Conservation (phyloP, 2,329 filamentous ascomycete genomes). For the Microdochium trichocladiopsis region DNA sequence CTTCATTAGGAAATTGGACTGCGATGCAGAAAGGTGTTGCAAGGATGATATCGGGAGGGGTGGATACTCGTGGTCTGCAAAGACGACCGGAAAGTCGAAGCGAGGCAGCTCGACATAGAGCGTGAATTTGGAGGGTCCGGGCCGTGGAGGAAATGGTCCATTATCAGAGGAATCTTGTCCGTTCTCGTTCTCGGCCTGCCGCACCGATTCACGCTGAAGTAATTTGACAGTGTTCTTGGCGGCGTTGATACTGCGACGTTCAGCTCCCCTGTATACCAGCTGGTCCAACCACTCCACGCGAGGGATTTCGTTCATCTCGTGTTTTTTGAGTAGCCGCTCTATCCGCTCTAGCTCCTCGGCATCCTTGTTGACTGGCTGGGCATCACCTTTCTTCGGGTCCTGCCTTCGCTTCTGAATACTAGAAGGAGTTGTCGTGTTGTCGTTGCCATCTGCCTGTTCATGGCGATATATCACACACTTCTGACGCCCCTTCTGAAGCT, state of each 20-base stretch:
- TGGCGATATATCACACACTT: slow-evolving; percentile 83
- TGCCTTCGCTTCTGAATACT: slow-evolving; percentile 48
- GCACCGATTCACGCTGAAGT: slow-evolving; percentile 37
- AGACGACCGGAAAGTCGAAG: slow-evolving; percentile 94
- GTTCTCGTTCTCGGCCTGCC: slow-evolving; percentile 22
- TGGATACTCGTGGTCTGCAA: slow-evolving; percentile 88
- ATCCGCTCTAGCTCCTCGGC: slow-evolving; percentile 81
- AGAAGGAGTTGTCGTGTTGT: slow-evolving; percentile 72
- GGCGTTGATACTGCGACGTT: slow-evolving; percentile 63
- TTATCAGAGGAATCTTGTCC: slow-evolving; percentile 19
- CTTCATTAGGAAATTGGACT: slow-evolving; percentile 65
- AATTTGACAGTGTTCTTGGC: slow-evolving; percentile 58
- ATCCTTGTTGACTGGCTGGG: slow-evolving; percentile 57
- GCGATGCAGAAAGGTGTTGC: slow-evolving; percentile 54
- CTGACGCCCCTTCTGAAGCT: slow-evolving; percentile 83
- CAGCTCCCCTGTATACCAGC: slow-evolving; percentile 83
- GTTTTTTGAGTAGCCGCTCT: slow-evolving; percentile 89
- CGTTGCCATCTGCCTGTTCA: slow-evolving; percentile 77
- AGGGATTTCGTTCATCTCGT: slow-evolving; percentile 94
- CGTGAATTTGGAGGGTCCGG: slow-evolving; percentile 57
- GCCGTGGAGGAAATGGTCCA: slow-evolving; percentile 36
- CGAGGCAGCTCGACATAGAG: slow-evolving; percentile 88
- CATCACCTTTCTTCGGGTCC: slow-evolving; percentile 39
- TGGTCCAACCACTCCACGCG: slow-evolving; percentile 94
- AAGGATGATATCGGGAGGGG: slow-evolving; percentile 75